Evolutionary conservation across 495 filamentous ascomycete species (phyloP).

Genomic region (Aspergillus incahuasiensis): DNA sequence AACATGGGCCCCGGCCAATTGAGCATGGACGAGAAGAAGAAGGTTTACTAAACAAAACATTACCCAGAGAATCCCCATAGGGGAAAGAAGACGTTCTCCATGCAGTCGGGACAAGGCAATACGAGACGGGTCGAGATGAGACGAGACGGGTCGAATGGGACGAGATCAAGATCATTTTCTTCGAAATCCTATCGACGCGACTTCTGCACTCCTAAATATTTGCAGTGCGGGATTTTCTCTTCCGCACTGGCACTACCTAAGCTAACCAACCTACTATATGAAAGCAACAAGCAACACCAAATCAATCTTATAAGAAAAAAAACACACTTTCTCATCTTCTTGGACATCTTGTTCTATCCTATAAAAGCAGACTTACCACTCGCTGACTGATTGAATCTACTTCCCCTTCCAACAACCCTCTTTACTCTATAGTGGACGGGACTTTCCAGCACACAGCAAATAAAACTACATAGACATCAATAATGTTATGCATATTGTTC

Average conservation of each 20-base stretch:
- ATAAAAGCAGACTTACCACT: not conserved
- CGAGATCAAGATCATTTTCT: not conserved
- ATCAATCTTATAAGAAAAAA: not conserved
- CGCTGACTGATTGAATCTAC: not conserved
- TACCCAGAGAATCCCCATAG: not conserved
- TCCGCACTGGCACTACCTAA: not conserved
- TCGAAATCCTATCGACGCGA: not conserved
- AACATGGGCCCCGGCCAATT: slow-evolving; percentile 98
- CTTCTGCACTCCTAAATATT: not conserved
- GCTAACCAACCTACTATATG: not conserved
- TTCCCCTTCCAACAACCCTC: too few relatives aligned
- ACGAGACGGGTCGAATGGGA: not conserved
- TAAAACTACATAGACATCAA: too few relatives aligned
- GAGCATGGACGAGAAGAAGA: slow-evolving; percentile 99
- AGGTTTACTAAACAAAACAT: slow-evolving; percentile 74
- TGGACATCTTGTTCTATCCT: slow-evolving; percentile 4
- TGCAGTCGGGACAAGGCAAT: too few relatives aligned
- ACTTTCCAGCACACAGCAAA: not conserved
- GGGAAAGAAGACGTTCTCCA: not conserved
- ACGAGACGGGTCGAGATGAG: too few relatives aligned
- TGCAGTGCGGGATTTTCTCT: not conserved
- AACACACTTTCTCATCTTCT: not conserved
- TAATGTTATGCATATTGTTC: too few relatives aligned
- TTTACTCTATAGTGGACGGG: too few relatives aligned
- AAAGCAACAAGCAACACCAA: not conserved